Base-by-base conservation (phyloP, 352 stramenopile genomes). In the Blastocystis sp. region DNA sequence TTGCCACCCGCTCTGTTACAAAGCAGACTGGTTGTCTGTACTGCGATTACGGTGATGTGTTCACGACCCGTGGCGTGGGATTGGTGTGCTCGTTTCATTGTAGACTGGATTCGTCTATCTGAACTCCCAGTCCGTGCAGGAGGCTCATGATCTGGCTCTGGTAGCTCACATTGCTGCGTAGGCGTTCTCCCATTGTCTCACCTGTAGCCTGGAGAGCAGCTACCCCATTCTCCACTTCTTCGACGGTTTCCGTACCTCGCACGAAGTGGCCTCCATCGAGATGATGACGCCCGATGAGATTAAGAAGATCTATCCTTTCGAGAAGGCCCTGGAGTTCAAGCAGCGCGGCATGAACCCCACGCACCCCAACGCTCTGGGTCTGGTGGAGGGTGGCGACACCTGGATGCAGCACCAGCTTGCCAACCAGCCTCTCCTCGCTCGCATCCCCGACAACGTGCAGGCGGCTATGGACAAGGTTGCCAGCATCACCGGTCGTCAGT, bases 21-120 rank as follows among this genome's bases (percentile, higher is more conserved):
- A 89, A 89, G 32, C 87, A 91, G 65, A 89, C 88, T 29, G 78
- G 90, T 7, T 89, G 78, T 18, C 90, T 91, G 64, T 90, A 91
- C 84, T 88, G 89, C 21, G 93, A 96, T 76, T 92, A 96, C 88
- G 91, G 90, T 49, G 93, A 96, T 88, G 90, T 94, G 34, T 95
- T 97, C 92, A 90, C 42, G 9, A 86, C 89, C 7, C 64, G 64
- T 18, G 46, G 91, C 88, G 44, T 56, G 61, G 87, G 32, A 89
- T 92, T 34, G 88, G 89, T 44, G 0, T 77, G 92, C 59, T 91
- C 92, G 87, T 88, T 56, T 79, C 92, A 53, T 89, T 91, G 88
- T 90, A 93, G 87, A 89, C 90, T 11, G 91, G 91, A 14, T 90
- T 91, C 38, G 32, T 92, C 63, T 88, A 93, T 61, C 87, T 93